phyloP scores from a whole-genome alignment of 768 basidiomycete genomes.

The Phylloporus rhodoxanthus region DNA sequence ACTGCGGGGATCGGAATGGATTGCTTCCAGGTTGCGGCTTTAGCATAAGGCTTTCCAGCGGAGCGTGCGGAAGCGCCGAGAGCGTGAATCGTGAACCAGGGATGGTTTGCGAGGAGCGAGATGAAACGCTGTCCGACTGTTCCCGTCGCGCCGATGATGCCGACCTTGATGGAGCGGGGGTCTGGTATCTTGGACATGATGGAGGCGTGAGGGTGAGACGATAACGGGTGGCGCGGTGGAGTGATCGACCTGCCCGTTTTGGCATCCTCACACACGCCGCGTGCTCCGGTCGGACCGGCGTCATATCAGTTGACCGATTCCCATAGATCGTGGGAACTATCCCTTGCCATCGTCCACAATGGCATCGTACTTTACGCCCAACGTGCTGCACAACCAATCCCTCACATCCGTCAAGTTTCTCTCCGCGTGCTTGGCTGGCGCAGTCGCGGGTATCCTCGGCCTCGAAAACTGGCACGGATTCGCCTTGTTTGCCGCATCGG shows the following conservation, averaged over 20 bases:
- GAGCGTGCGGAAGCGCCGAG: conserved; percentile 88
- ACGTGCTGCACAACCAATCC: conserved; percentile 58
- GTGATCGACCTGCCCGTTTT: conserved; percentile 3
- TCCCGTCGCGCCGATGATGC: conserved; percentile 83
- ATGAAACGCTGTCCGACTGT: conserved; percentile 97
- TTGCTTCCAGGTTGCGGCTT: conserved; percentile 87
- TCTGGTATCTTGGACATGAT: conserved; percentile 23
- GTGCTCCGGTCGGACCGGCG: too few relatives aligned
- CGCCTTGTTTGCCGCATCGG: conserved; percentile 64
- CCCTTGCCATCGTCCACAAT: too few relatives aligned
- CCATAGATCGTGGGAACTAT: too few relatives aligned
- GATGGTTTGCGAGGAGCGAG: conserved; percentile 77
- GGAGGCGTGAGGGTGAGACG: background rate
- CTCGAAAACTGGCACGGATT: conserved; percentile 83
- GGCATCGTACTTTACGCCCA: conserved; percentile 49
- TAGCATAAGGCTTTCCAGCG: conserved; percentile 73
- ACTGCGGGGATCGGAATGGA: conserved; percentile 60
- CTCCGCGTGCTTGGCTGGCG: conserved; percentile 79
- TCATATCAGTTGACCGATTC: too few relatives aligned
- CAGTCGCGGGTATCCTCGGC: conserved; percentile 83
- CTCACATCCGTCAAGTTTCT: conserved; percentile 71
- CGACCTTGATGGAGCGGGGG: conserved; percentile 43
- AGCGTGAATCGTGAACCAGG: conserved; percentile 82
- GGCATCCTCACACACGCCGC: background rate
- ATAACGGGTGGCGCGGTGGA: background rate